A percentile compares a stretch with the other conserved stretches of the same genome.
Evolutionary conservation across 441 rosid species (phyloP).

Genomic region (Breynia disticha): DNA sequence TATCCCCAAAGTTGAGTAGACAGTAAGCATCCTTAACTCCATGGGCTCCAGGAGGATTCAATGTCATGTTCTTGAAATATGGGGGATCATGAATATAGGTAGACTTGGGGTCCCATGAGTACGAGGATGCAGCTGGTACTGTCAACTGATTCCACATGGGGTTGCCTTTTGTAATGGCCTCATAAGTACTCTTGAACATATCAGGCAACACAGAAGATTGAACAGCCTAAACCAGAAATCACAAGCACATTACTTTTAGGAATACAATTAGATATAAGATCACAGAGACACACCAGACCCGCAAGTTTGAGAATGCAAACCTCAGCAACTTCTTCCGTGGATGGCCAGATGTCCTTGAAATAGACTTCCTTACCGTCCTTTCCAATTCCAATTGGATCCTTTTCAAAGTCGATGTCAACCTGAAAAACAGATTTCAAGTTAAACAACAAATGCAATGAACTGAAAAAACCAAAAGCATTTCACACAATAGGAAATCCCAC

Average conservation of each 20-base stretch:
- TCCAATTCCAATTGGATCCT: conserved; percentile 84
- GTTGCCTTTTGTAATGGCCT: conserved; percentile 89
- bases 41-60: conserved; percentile 85
- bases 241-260: conserved; percentile 7
- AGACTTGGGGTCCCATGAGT: conserved; percentile 84
- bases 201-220: conserved; percentile 90
- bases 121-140: conserved; percentile 52
- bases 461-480: too few species aligned
- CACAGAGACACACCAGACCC: neutral
- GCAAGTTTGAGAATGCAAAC: conserved; percentile 25
- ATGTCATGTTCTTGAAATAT: conserved; percentile 88
- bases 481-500: neutral
- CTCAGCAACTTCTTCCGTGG: conserved; percentile 86
- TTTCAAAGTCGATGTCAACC: conserved; percentile 94
- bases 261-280: conserved; percentile 6
- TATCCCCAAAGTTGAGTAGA: conserved; percentile 90
- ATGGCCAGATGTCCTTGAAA: conserved; percentile 92
- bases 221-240: conserved; percentile 52
- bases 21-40: conserved; percentile 95
- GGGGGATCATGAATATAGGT: conserved; percentile 99
- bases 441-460: too few species aligned
- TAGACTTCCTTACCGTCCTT: conserved; percentile 75
- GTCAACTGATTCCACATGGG: conserved; percentile 87
- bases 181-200: conserved; percentile 86
- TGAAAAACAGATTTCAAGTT: conserved; percentile 12